Conservation (phyloP, 331 rosid species). For the Pyracantha coccinea region DNA sequence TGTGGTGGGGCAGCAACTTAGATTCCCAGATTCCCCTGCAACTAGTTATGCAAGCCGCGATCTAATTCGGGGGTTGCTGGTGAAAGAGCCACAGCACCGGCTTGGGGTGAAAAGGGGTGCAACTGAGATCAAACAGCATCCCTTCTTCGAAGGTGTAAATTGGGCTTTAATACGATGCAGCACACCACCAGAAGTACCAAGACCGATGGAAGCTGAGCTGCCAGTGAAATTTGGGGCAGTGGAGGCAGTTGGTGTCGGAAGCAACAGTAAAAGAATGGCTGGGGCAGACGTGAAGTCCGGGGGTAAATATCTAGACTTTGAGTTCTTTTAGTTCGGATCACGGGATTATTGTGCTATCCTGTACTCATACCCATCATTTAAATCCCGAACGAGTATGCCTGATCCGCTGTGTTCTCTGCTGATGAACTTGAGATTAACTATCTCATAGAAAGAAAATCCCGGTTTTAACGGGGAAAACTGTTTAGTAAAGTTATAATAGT, state of each 20-base stretch:
- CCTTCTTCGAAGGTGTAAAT: constrained; percentile 95
- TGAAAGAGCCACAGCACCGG: constrained; percentile 93
- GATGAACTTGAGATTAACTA: constrained; percentile 14
- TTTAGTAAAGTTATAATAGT: not conserved
- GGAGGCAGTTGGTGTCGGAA: constrained; percentile 47
- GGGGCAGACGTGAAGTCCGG: constrained; percentile 83
- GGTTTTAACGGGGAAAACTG: constrained; percentile 41
- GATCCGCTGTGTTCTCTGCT: constrained; percentile 29
- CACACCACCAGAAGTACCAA: constrained; percentile 97
- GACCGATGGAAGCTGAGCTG: constrained; percentile 71
- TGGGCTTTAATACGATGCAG: constrained; percentile 98
- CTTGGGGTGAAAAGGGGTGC: constrained; percentile 98
- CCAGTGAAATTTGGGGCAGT: constrained; percentile 61
- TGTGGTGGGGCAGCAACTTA: constrained; percentile 95
- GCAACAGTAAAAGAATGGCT: constrained; percentile 73
- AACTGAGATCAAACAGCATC: constrained; percentile 93
- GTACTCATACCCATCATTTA: constrained; percentile 23
- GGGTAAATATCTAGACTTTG: constrained; percentile 97
- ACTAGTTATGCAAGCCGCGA: constrained; percentile 90
- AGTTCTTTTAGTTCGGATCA: constrained; percentile 74
- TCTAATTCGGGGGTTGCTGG: constrained; percentile 79
- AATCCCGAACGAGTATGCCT: constrained; percentile 27
- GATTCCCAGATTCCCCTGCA: constrained; percentile 73
- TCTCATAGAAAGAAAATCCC: constrained; percentile 20
- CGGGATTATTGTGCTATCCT: constrained; percentile 23